These are phyloP conservation scores for Sorghum bicolor DNA, from an alignment of 176 grass and related monocot genomes.

Conservation along the genomic window Sorghum_bicolor_NCBIv3 NC_012878.2:640001-640500, in stretches of 20 bases:
- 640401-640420: not conserved
- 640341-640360: not conserved
- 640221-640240: not conserved
- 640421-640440: not conserved
- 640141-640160: not conserved
- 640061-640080: not conserved
- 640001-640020: no score
- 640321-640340: not conserved
- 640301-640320: not conserved
- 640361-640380: not conserved
- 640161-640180: not conserved
- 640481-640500: not conserved
- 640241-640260: not conserved
- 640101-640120: no score
- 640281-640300: not conserved
- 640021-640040: not conserved
- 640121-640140: not conserved
- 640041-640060: no score
- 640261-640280: not conserved
- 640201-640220: not conserved
- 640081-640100: not conserved
- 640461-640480: not conserved
- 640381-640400: not conserved
- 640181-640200: not conserved
- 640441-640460: not conserved